phyloP scores from a whole-genome alignment of 2,329 filamentous ascomycete species.

The Chalaropsis thielavioides region DNA sequence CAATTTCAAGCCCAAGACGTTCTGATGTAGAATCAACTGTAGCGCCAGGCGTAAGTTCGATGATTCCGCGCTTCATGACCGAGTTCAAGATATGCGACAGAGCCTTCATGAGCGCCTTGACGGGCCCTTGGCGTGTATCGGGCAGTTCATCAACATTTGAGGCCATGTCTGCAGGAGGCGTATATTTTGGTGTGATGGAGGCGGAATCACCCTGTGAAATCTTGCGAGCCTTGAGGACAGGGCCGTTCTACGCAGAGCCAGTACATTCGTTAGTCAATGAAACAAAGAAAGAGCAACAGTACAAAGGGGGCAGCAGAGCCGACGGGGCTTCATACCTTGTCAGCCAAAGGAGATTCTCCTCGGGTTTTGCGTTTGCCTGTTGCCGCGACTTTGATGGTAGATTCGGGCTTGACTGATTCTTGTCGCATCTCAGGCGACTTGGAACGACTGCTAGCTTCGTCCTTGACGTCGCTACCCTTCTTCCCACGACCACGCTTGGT shows the following conservation, averaged over 20 bases:
- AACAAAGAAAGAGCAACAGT: neutral
- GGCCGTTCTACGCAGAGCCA: constrained; percentile 25
- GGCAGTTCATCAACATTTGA: constrained; percentile 41
- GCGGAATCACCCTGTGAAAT: constrained; percentile 36
- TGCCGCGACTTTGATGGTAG: constrained; percentile 25
- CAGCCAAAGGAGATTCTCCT: constrained; percentile 41
- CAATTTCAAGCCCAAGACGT: constrained; percentile 61
- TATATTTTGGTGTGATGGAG: constrained; percentile 29
- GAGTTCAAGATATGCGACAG: constrained; percentile 51
- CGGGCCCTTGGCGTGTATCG: constrained; percentile 50
- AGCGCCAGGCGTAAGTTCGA: constrained; percentile 47
- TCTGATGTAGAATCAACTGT: constrained; percentile 51
- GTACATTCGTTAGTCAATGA: neutral
- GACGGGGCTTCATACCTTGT: constrained; percentile 31
- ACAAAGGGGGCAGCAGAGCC: too few species aligned
- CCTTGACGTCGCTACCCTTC: constrained; percentile 48
- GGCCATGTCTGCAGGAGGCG: constrained; percentile 37
- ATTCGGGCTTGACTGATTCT: constrained; percentile 37
- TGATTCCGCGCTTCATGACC: constrained; percentile 51
- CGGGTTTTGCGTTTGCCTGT: constrained; percentile 43
- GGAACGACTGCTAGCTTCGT: constrained; percentile 23
- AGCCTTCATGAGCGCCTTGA: constrained; percentile 55
- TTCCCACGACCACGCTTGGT: constrained; percentile 50
- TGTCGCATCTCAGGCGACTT: constrained; percentile 18
- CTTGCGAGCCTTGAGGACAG: constrained; percentile 38